Evolutionary conservation across 2,329 filamentous ascomycete species (phyloP).

Genomic region (Neopestalotiopsis rosae): DNA sequence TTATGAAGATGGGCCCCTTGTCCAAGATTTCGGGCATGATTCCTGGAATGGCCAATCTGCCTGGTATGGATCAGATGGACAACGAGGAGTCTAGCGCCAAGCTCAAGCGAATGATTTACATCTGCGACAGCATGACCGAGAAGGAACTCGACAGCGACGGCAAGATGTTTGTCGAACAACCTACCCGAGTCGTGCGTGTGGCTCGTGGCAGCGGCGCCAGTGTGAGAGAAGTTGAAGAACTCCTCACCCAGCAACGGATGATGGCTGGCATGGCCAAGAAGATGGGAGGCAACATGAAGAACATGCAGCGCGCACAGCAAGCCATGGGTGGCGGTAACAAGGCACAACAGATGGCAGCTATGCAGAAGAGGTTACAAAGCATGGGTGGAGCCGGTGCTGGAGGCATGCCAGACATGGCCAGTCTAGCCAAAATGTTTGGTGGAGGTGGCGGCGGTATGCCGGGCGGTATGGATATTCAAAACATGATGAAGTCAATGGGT

Average conservation of each 20-base stretch:
- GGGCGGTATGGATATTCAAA: slow-evolving; percentile 76
- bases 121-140: slow-evolving; percentile 97
- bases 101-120: slow-evolving; percentile 97
- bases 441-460: slow-evolving; percentile 74
- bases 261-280: slow-evolving; percentile 99
- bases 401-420: slow-evolving; percentile 80
- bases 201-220: slow-evolving; percentile 89
- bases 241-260: slow-evolving; percentile 97
- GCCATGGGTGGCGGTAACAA: slow-evolving; percentile 92
- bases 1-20: slow-evolving; percentile 99
- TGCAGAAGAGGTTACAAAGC: slow-evolving; percentile 93
- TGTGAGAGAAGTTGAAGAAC: slow-evolving; percentile 91
- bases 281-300: slow-evolving; percentile 97
- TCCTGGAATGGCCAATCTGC: slow-evolving; percentile 85
- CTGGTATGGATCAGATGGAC: slow-evolving; percentile 85
- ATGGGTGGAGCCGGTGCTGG: slow-evolving; percentile 80
- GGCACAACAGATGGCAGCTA: slow-evolving; percentile 90
- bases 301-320: slow-evolving; percentile 92
- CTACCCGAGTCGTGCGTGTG: slow-evolving; percentile 89
- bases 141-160: slow-evolving; percentile 96
- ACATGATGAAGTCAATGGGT: slow-evolving; percentile 78
- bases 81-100: slow-evolving; percentile 95
- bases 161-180: slow-evolving; percentile 91
- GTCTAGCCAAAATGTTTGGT: slow-evolving; percentile 90
- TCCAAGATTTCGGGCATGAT: slow-evolving; percentile 99